Percentiles rank a stretch among this genome's conserved stretches.
Conservation (phyloP, 2,329 filamentous ascomycete genomes). For the Dactylellina sp. region DNA sequence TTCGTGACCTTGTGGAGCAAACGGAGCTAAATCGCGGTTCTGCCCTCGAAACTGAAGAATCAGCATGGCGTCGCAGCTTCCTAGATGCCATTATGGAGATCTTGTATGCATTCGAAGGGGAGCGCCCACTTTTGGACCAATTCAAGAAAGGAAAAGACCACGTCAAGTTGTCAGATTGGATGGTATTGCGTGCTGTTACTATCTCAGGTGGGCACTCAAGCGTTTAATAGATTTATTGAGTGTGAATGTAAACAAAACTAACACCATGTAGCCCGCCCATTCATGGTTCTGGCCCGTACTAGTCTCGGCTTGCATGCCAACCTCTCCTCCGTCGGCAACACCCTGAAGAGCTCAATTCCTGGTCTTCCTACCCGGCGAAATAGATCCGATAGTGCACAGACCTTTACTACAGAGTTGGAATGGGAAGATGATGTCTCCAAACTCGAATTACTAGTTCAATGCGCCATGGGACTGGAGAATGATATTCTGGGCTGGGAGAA, state of each 20-base stretch:
- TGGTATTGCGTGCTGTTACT: constrained; percentile 60
- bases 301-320: constrained; percentile 58
- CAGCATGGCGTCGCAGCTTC: constrained; percentile 58
- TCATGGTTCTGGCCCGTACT: constrained; percentile 60
- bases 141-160: constrained; percentile 42
- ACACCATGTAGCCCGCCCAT: constrained; percentile 58
- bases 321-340: constrained; percentile 58
- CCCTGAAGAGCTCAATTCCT: constrained; percentile 17
- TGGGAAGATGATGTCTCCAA: constrained; percentile 57
- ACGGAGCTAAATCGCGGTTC: constrained; percentile 42
- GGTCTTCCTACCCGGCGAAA: constrained; percentile 22
- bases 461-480: constrained; percentile 60
- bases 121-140: constrained; percentile 58
- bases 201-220: constrained; percentile 58
- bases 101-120: constrained; percentile 58
- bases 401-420: constrained; percentile 46
- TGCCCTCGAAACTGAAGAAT: constrained; percentile 20
- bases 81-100: constrained; percentile 59
- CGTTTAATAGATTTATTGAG: not conserved
- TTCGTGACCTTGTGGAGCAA: constrained; percentile 57
- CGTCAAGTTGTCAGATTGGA: constrained; percentile 59
- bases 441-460: constrained; percentile 58
- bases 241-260: constrained; percentile 20
- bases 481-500: constrained; percentile 61
- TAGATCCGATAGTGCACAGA: constrained; percentile 52